Conservation (phyloP, 1,284 basidiomycete genomes). For the Sanghuangporus weigelae region DNA sequence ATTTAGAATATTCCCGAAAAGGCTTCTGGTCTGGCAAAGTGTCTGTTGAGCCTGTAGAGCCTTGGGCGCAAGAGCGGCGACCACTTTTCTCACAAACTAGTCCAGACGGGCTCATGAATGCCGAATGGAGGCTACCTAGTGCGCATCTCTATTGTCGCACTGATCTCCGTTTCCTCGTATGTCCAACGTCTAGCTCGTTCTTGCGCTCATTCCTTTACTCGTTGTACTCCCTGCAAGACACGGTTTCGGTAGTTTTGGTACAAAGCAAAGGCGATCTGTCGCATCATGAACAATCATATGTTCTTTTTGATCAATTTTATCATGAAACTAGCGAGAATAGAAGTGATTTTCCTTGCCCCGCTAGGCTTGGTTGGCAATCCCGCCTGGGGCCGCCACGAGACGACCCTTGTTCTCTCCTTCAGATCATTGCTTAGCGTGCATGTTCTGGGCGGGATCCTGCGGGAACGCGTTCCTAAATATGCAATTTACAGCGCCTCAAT, state of each 20-base stretch:
- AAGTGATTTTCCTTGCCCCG: background rate
- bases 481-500: background rate
- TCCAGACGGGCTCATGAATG: no score
- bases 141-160: no score
- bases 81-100: background rate
- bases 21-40: background rate
- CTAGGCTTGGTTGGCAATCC: background rate
- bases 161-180: no score
- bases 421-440: background rate
- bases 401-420: background rate
- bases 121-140: no score
- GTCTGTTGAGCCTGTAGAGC: background rate
- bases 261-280: no score
- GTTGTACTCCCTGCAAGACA: no score
- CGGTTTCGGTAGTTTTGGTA: no score
- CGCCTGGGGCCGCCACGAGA: background rate
- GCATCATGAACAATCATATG: background rate
- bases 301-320: background rate
- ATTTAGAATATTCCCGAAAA: background rate
- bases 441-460: background rate
- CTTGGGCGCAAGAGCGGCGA: background rate
- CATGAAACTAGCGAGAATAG: background rate
- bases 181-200: no score
- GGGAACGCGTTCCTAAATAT: background rate
- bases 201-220: no score